These are phyloP conservation scores for Pezicula neosporulosa DNA, from an alignment of 2,329 filamentous ascomycete genomes.

Conservation along the genomic window DNA sequence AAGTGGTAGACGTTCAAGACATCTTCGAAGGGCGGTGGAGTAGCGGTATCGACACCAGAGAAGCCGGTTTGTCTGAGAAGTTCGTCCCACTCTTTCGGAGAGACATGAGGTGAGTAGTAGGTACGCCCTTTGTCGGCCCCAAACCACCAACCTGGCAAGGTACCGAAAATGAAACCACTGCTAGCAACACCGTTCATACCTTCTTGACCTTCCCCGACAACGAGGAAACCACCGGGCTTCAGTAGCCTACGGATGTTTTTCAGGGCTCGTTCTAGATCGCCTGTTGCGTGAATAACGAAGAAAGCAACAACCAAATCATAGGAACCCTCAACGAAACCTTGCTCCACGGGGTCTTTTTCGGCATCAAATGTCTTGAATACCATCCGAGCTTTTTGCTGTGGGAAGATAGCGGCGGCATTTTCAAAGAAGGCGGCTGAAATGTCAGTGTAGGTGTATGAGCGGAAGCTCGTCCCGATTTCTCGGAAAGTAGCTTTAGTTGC, in stretches of 20 bases:
- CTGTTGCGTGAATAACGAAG: constrained; percentile 36
- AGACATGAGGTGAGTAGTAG: constrained; percentile 1
- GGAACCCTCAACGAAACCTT: constrained; percentile 27
- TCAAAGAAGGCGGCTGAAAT: constrained; percentile 31
- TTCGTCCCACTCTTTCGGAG: constrained; percentile 23
- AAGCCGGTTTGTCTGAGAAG: constrained; percentile 23
- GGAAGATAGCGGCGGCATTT: constrained; percentile 23
- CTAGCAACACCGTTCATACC: background rate
- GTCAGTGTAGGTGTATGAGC: constrained; percentile 19
- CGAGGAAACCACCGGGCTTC: constrained; percentile 41
- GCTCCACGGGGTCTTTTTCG: constrained; percentile 20
- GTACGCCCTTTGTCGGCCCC: constrained; percentile 11
- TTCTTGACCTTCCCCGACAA: constrained; percentile 35
- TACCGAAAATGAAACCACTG: constrained; percentile 1
- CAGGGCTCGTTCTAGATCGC: constrained; percentile 20
- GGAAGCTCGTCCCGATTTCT: constrained; percentile 7
- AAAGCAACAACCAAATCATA: constrained; percentile 39
- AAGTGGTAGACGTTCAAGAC: constrained; percentile 17
- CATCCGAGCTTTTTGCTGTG: constrained; percentile 19
- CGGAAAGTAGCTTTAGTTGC: constrained; percentile 23
- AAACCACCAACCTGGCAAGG: constrained; percentile 13
- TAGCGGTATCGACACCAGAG: constrained; percentile 24
- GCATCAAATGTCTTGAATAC: constrained; percentile 33
- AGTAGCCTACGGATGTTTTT: constrained; percentile 33
- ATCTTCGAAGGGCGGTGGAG: constrained; percentile 1